Base-by-base conservation (phyloP, 2,329 filamentous ascomycete genomes). In the Sclerotiophoma versabilis region DNA sequence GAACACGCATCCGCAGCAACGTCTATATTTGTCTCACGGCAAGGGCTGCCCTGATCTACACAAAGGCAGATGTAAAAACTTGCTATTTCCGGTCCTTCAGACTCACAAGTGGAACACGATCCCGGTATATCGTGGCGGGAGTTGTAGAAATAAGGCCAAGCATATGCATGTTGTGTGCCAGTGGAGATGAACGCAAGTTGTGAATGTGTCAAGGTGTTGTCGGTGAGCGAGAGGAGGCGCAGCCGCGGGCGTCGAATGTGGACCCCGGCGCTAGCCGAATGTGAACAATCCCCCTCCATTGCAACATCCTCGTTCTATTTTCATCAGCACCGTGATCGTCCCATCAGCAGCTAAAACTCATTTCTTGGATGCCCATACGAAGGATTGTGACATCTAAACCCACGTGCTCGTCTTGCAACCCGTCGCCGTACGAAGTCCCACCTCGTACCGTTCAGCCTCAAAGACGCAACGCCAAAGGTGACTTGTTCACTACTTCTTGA, bases 191-290 rank as follows among this genome's bases (percentile, higher is more conserved):
- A 5, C n/a, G 23, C 6, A 38, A 43, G 44, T 4, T 30, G 7
- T 7, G 19, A 23, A 39, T 20, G 22, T 26, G 15, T 33, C 14
- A 26, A 32, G 32, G 26, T 19, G 32, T n/a, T 38, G 51, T 54
- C 51, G 44, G 51, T 54, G 51, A 54, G 44, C 51, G 51, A 54
- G 25, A 44, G 33, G 51, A 39, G 51, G 51, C 51, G 51, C 38
- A 54, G 51, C 22, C n/a, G 33, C 51, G 39, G 51, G 39, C 5
- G 34, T 11, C 33, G 39, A 45, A n/a, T 7, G 17, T 17, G 26
- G 26, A 17, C 8, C 20, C 38, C 38, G 30, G 25, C 44, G 26
- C 50, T 54, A 49, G 34, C 44, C 17, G 36, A 9, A 33, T 9
- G 15, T 12, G 25, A 14, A 26, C 14, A 7, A 25, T 25, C 23